Base-by-base conservation (phyloP, 306 rosid genomes). In the Crotalaria pallida region DNA sequence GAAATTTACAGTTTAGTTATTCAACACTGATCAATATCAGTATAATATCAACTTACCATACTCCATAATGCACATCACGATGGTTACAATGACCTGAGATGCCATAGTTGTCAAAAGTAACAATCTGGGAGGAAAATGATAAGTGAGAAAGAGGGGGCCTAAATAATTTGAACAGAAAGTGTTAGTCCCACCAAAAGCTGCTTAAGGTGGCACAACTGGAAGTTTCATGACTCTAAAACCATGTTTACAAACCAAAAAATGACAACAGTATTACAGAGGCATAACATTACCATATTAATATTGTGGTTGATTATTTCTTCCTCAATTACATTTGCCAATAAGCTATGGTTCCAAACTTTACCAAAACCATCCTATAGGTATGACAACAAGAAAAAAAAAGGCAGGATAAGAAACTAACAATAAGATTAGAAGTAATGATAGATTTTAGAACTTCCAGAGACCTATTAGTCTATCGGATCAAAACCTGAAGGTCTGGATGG, bases 41-140 rank as follows among this genome's bases (percentile, higher is more conserved):
- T 19, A 43, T 41, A 62, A 51, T 61, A 47, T 63, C 26, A 83
- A 65, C 89, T 81, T 80, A 87, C 98, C 88, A 16, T 29, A 87
- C 88, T 56, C 95, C 96, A 70, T 69, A 67, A 73, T 90, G 88
- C 77, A 90, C 92, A 31, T 88, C 98, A 63, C 85, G 24, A 58
- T 94, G 98, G 81, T 94, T 90, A 77, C 96, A 87, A 81, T 94
- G 98, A 66, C 98, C 97, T 0, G 98, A 94, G 67, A 94, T 88
- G 72, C 96, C 98, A 50, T 90, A 62, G 24, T 71, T 75, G 77
- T 88, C 97, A 34, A 94, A 94, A 55, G 97, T 87, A 86, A 94
- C 81, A 59, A 94, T 84, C 97, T 94, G 88, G 53, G 21, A 19
- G 58, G 27, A 81, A 50, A 60, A 64, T 49, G 21, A 50, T 68